Evolutionary conservation across 2,329 filamentous ascomycete species (phyloP).

Genomic region (Drechslerella dactyloides): DNA sequence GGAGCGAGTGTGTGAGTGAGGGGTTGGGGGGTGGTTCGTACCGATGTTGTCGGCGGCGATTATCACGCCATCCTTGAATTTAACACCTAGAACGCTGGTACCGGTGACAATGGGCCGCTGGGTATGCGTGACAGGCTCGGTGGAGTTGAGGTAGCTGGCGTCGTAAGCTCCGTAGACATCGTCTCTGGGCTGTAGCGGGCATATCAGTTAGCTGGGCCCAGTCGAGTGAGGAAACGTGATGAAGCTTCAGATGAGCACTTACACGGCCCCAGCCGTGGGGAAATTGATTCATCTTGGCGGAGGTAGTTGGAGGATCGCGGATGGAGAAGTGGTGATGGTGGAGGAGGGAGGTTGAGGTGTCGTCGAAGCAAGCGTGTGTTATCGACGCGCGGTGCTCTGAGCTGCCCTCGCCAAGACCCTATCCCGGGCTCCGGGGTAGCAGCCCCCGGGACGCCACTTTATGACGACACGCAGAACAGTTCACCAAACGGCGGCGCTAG

Average conservation of each 20-base stretch:
- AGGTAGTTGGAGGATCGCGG: conserved; percentile 43
- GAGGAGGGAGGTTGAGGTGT: conserved; percentile 25
- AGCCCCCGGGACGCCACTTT: neutral
- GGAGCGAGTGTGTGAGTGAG: conserved; percentile 15
- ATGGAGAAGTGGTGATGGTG: conserved; percentile 9
- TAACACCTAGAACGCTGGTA: conserved; percentile 91
- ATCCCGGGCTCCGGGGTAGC: neutral
- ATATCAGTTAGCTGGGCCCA: conserved; percentile 55
- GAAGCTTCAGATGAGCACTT: conserved; percentile 57
- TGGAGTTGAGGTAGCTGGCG: conserved; percentile 75
- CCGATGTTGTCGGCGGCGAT: conserved; percentile 97
- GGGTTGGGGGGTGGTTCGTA: conserved; percentile 59
- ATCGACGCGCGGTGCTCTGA: conserved; percentile 33
- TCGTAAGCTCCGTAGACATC: conserved; percentile 97
- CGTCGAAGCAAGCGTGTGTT: conserved; percentile 19
- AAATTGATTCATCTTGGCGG: conserved; percentile 70
- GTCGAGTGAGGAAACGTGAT: conserved; percentile 16
- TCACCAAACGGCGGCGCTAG: neutral
- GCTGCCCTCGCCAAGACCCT: neutral
- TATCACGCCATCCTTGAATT: conserved; percentile 95
- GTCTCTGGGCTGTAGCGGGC: conserved; percentile 77
- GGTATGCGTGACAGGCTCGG: conserved; percentile 71
- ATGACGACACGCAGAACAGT: neutral
- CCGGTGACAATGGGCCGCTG: conserved; percentile 93
- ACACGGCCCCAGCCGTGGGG: conserved; percentile 76